phyloP scores from a whole-genome alignment of 176 grass and related monocot species.

The Alloteropsis semialata region DNA sequence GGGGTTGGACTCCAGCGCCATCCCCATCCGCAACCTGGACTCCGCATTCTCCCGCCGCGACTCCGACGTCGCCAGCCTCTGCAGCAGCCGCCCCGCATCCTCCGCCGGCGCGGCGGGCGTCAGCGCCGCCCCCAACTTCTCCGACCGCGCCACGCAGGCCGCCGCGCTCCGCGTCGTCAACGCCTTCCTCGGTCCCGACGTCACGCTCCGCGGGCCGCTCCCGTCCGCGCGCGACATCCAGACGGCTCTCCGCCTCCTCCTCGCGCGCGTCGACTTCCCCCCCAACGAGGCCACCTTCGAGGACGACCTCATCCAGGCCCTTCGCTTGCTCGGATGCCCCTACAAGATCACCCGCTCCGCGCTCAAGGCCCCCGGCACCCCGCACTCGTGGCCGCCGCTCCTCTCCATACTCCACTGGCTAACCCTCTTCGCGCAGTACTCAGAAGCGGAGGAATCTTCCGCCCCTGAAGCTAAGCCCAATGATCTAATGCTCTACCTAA shows the following conservation, averaged over 20 bases:
- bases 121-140: constrained; percentile 32
- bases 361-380: constrained; percentile 75
- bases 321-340: constrained; percentile 39
- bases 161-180: constrained; percentile 63
- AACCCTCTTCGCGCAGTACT: constrained; percentile 35
- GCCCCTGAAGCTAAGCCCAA: not conserved
- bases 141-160: constrained; percentile 52
- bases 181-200: constrained; percentile 45
- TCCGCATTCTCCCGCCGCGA: constrained; percentile 63
- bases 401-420: constrained; percentile 84
- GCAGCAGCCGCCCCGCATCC: constrained; percentile 55
- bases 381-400: constrained; percentile 75
- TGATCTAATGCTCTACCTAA: constrained; percentile 50
- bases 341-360: constrained; percentile 62
- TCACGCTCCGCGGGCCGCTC: constrained; percentile 49
- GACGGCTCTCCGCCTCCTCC: not conserved
- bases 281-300: too few species aligned
- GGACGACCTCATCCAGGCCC: too few species aligned
- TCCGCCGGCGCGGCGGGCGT: constrained; percentile 26
- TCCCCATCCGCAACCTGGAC: constrained; percentile 49
- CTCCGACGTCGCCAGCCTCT: constrained; percentile 65
- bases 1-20: constrained; percentile 10
- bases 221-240: constrained; percentile 70
- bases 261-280: too few species aligned
- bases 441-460: not conserved